phyloP scores from a whole-genome alignment of 176 grass and related monocot species.

The Oryza glumipatula region DNA sequence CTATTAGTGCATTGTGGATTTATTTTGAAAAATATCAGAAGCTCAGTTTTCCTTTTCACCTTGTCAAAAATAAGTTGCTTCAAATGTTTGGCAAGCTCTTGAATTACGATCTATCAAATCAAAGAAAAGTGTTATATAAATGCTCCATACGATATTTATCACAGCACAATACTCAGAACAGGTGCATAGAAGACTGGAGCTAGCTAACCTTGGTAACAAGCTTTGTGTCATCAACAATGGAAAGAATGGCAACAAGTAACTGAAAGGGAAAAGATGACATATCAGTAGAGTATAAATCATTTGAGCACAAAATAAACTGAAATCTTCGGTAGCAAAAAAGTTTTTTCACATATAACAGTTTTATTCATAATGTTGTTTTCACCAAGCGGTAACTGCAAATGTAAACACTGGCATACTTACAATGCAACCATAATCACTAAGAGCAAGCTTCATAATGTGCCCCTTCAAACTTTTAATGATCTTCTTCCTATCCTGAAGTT shows the following conservation, averaged over 20 bases:
- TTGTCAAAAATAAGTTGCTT: slow-evolving; percentile 84
- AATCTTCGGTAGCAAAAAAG: neutral
- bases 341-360: neutral
- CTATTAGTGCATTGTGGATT: neutral
- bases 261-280: slow-evolving; percentile 40
- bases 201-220: slow-evolving; percentile 76
- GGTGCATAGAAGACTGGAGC: neutral
- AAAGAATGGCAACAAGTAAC: slow-evolving; percentile 79
- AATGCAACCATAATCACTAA: slow-evolving; percentile 85
- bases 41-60: slow-evolving; percentile 40
- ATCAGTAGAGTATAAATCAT: slow-evolving; percentile 39
- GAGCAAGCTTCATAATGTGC: slow-evolving; percentile 71
- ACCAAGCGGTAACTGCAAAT: slow-evolving; percentile 9
- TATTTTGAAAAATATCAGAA: slow-evolving; percentile 25
- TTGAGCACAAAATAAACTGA: neutral
- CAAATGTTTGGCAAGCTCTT: slow-evolving; percentile 63
- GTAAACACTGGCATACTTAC: slow-evolving; percentile 58
- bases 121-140: slow-evolving; percentile 35
- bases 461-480: slow-evolving; percentile 96
- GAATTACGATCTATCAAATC: slow-evolving; percentile 64
- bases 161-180: neutral
- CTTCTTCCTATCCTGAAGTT: slow-evolving; percentile 92
- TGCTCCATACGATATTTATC: neutral
- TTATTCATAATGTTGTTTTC: neutral
- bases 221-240: slow-evolving; percentile 93